Percentiles rank a stretch among this genome's conserved stretches.
Evolutionary conservation across 495 filamentous ascomycete species (phyloP).

Genomic region (Oidiodendron maius): DNA sequence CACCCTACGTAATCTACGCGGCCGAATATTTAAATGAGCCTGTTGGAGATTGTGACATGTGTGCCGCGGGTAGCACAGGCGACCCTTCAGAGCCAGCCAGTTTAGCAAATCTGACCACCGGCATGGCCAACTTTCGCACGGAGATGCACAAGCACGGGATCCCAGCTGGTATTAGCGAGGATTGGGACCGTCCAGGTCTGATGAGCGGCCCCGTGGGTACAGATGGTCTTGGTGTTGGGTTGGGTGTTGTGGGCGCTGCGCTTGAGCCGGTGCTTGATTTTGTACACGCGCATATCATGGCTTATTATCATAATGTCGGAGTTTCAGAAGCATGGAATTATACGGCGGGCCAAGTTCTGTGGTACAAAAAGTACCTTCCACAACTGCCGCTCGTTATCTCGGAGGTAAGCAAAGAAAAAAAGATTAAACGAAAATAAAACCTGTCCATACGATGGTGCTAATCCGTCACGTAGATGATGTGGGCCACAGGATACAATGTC

Average conservation of each 20-base stretch:
- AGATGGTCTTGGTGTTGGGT: not conserved
- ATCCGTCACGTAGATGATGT: not conserved
- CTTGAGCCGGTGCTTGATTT: not conserved
- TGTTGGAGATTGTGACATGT: not conserved
- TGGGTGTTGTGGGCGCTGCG: not conserved
- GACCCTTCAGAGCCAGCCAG: not conserved
- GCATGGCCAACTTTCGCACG: not conserved
- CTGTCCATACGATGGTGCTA: not conserved
- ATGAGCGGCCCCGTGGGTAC: not conserved
- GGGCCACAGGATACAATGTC: not conserved
- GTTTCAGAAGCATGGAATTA: not conserved
- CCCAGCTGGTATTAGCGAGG: not conserved
- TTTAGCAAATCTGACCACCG: not conserved
- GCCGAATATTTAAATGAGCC: not conserved
- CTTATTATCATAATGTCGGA: not conserved
- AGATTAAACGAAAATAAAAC: too few relatives aligned
- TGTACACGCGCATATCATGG: not conserved
- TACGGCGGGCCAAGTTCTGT: not conserved
- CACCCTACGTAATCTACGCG: not conserved
- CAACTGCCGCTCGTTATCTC: not conserved
- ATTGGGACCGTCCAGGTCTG: not conserved
- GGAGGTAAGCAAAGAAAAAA: too few relatives aligned
- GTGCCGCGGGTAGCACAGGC: not conserved
- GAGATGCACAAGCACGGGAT: not conserved
- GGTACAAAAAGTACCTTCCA: not conserved